Percentiles rank a stretch among this genome's conserved stretches.
Conservation (phyloP, 371 early-diverging fungal genomes). For the Mucor irregularis region DNA sequence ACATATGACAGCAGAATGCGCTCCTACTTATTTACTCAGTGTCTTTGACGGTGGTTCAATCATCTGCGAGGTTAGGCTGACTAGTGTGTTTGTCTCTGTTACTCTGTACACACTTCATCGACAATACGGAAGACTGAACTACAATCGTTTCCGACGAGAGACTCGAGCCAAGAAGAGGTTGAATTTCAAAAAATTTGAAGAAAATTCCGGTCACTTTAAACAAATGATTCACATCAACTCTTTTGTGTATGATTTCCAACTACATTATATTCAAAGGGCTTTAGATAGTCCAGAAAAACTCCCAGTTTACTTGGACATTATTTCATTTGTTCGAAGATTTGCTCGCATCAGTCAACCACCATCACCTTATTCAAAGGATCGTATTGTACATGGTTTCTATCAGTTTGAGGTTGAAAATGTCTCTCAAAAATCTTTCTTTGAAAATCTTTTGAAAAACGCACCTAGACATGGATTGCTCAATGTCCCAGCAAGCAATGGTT, state of each 20-base stretch:
- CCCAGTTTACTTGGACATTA: constrained; percentile 45
- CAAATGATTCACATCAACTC: constrained; percentile 78
- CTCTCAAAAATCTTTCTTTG: constrained; percentile 53
- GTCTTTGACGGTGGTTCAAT: constrained; percentile 68
- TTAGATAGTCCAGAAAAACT: constrained; percentile 37
- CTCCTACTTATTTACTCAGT: constrained; percentile 64
- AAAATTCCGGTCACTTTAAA: constrained; percentile 66
- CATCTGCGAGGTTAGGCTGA: constrained; percentile 73
- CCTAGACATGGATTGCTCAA: constrained; percentile 61
- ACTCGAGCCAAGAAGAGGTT: constrained; percentile 16
- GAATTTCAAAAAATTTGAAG: constrained; percentile 60
- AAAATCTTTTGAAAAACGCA: constrained; percentile 72
- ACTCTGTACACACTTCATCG: constrained; percentile 73
- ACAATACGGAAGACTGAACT: constrained; percentile 52
- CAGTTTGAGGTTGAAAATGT: constrained; percentile 35
- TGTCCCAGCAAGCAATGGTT: constrained; percentile 14
- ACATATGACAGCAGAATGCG: constrained; percentile 38
- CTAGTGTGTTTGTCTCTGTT: constrained; percentile 69
- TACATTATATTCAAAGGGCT: constrained; percentile 63
- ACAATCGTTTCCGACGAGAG: constrained; percentile 35
- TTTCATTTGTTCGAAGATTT: constrained; percentile 63
- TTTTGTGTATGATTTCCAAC: constrained; percentile 82
- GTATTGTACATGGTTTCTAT: constrained; percentile 58
- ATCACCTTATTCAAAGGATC: constrained; percentile 63
- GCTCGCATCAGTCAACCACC: constrained; percentile 55